Evolutionary conservation across 768 basidiomycete genomes (phyloP).

Genomic region (Rossbeevera mucosa): DNA sequence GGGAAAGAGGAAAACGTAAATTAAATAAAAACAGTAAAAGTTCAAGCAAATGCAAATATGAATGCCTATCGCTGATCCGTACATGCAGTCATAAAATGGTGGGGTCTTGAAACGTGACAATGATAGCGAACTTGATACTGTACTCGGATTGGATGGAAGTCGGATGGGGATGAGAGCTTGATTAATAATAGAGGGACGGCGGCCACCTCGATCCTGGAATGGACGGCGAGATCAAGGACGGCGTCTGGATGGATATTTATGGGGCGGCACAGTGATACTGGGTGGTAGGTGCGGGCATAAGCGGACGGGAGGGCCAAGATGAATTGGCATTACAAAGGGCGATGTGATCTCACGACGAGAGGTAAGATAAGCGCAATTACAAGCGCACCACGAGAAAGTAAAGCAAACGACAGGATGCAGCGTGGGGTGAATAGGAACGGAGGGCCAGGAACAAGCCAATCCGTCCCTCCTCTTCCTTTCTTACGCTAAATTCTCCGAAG

Average conservation of each 20-base stretch:
- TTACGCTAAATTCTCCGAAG: constrained; percentile 1
- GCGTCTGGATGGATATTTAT: neutral
- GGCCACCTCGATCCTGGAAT: neutral
- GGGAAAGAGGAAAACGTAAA: neutral
- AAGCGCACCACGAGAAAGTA: neutral
- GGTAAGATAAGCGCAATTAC: neutral
- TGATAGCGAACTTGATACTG: neutral
- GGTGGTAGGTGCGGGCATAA: neutral
- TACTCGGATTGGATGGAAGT: neutral
- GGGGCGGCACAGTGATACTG: neutral
- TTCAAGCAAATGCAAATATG: neutral
- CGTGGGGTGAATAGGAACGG: neutral
- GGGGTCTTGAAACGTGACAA: neutral
- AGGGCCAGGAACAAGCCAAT: neutral
- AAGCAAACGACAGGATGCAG: neutral
- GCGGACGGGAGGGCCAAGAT: neutral
- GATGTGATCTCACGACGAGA: neutral
- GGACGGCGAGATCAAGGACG: neutral
- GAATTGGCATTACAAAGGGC: neutral
- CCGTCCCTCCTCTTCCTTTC: neutral
- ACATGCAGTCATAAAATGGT: neutral
- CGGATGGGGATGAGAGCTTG: neutral
- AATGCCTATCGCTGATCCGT: neutral
- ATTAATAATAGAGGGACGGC: neutral
- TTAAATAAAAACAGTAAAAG: neutral